phyloP scores from a whole-genome alignment of 257 asterid genomes.

The Phtheirospermum japonicum region DNA sequence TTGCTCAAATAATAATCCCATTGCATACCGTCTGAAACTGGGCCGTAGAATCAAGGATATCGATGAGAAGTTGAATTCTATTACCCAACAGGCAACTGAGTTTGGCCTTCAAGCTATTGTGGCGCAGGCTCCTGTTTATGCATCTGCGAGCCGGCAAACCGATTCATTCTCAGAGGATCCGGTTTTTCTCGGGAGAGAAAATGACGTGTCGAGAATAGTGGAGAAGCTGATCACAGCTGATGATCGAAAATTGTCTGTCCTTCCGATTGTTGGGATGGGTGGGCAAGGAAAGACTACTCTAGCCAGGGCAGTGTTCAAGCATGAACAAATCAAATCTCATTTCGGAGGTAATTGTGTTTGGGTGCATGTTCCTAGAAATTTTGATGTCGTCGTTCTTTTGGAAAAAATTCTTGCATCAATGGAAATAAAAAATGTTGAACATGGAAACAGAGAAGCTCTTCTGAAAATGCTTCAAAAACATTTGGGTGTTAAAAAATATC shows the following conservation, averaged over 20 bases:
- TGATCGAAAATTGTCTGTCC: not conserved
- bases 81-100: no score
- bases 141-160: not conserved
- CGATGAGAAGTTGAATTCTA: no score
- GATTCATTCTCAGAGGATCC: not conserved
- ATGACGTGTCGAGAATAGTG: no score
- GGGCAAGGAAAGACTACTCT: conserved; percentile 31
- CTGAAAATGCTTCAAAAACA: not conserved
- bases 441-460: conserved; percentile 4
- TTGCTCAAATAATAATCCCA: no score
- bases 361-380: conserved; percentile 1
- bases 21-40: not conserved
- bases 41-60: conserved; percentile 14
- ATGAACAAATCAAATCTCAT: not conserved
- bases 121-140: no score
- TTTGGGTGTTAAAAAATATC: not conserved
- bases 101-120: no score
- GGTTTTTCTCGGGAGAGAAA: not conserved
- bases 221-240: not conserved
- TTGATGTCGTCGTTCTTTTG: conserved; percentile 24
- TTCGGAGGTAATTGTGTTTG: conserved; percentile 21
- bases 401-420: conserved; percentile 13
- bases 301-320: conserved; percentile 15
- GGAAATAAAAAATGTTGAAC: not conserved
- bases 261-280: conserved; percentile 16